Percentiles rank a stretch among this genome's conserved stretches.
Evolutionary conservation across 352 stramenopile species (phyloP).

Genomic region (Blastocystis sp.): DNA sequence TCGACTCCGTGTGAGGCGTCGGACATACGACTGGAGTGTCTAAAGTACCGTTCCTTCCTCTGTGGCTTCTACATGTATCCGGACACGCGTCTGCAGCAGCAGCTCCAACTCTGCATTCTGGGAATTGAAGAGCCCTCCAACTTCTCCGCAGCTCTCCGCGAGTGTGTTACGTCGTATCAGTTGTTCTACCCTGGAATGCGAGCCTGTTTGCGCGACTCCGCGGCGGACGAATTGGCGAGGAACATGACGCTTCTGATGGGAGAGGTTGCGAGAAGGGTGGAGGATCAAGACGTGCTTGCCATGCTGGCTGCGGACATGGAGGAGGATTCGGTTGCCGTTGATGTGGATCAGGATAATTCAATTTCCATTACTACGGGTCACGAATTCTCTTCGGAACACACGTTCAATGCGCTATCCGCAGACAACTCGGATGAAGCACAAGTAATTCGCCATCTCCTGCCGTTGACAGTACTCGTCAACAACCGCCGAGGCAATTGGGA

Average conservation of each 20-base stretch:
- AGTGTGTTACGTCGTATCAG: neutral
- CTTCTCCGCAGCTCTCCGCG: neutral
- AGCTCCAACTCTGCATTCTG: conserved; percentile 33
- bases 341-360: too few relatives aligned
- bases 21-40: too few relatives aligned
- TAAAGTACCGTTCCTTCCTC: neutral
- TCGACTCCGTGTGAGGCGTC: too few relatives aligned
- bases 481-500: neutral
- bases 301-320: neutral
- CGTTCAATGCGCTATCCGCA: too few relatives aligned
- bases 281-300: neutral
- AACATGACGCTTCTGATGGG: conserved; percentile 1
- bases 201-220: neutral
- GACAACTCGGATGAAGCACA: too few relatives aligned
- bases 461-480: neutral
- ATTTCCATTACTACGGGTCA: too few relatives aligned
- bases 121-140: too few relatives aligned
- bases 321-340: too few relatives aligned
- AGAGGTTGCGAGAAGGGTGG: neutral
- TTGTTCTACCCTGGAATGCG: neutral
- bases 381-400: too few relatives aligned
- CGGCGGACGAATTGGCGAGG: neutral
- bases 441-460: neutral
- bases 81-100: neutral
- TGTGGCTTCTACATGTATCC: neutral